Conservation (phyloP, 1,284 basidiomycete species). For the Bjerkandera adusta region DNA sequence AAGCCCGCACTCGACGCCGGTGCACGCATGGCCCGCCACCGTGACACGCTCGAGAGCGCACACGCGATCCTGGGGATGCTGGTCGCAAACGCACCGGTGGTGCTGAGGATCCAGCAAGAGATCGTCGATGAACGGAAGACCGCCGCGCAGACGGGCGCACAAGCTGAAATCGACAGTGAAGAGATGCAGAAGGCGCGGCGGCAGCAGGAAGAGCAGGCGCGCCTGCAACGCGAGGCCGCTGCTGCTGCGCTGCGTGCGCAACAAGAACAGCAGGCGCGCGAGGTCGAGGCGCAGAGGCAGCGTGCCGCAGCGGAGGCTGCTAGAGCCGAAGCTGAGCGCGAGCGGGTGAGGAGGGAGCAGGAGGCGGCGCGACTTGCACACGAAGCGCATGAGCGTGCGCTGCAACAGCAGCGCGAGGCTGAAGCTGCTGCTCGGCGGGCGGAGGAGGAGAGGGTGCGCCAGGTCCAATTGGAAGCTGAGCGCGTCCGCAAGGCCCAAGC, state of each 20-base stretch:
- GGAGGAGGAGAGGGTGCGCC: no score
- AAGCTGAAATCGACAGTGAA: conserved; percentile 29
- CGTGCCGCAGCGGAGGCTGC: no score
- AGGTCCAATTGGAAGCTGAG: no score
- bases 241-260: no score
- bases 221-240: background rate
- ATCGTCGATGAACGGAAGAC: conserved; percentile 31
- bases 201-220: background rate
- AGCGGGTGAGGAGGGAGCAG: no score
- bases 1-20: conserved; percentile 17
- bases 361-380: no score
- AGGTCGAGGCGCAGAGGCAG: background rate
- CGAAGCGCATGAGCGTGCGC: no score
- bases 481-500: no score
- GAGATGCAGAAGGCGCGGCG: background rate
- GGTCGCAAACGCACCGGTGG: conserved; percentile 9
- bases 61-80: conserved; percentile 9
- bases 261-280: no score
- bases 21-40: background rate
- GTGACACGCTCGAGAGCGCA: background rate
- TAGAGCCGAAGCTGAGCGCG: no score
- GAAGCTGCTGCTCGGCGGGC: no score
- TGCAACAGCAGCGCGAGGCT: no score
- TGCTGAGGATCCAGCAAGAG: conserved; percentile 14
- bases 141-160: conserved; percentile 36